These are phyloP conservation scores for Venturia pyrina DNA, from an alignment of 2,329 filamentous ascomycete species.

Conservation along the genomic window DNA sequence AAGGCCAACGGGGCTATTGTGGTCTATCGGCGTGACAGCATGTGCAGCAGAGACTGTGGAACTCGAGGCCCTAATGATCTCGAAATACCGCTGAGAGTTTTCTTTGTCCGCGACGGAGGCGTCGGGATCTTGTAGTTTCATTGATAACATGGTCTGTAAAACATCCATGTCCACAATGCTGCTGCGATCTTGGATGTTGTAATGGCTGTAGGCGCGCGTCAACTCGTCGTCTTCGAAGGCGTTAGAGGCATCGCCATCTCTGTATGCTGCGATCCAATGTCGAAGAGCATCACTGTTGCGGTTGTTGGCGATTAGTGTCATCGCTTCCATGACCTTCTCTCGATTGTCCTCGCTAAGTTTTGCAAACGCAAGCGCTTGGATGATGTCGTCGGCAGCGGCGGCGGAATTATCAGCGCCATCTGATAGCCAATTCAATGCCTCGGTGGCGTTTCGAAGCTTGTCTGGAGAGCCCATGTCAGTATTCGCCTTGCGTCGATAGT, in stretches of 20 bases:
- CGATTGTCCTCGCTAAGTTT: conserved; percentile 45
- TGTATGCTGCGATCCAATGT: conserved; percentile 33
- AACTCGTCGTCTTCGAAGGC: conserved; percentile 38
- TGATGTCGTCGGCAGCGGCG: conserved; percentile 4
- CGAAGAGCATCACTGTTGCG: conserved; percentile 46
- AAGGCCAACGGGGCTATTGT: conserved; percentile 61
- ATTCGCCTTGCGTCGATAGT: neutral
- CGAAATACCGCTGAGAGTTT: conserved; percentile 7
- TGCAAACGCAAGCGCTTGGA: conserved; percentile 5
- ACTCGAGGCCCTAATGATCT: conserved; percentile 1
- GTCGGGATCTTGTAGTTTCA: conserved; percentile 2
- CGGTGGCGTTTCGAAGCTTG: conserved; percentile 50
- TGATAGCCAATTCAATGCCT: conserved; percentile 34
- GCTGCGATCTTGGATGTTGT: conserved; percentile 42
- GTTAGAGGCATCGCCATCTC: conserved; percentile 36
- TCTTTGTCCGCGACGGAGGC: conserved; percentile 9
- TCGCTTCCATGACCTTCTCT: conserved; percentile 34
- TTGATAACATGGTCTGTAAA: conserved; percentile 16
- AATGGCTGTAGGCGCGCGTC: conserved; percentile 27
- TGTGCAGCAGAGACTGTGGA: neutral
- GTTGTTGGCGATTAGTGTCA: conserved; percentile 48
- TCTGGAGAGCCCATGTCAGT: conserved; percentile 6
- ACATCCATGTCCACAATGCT: conserved; percentile 39
- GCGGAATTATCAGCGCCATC: neutral
- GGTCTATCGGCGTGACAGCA: conserved; percentile 17